Conservation (phyloP, 768 basidiomycete genomes). For the Podaxis sp. region DNA sequence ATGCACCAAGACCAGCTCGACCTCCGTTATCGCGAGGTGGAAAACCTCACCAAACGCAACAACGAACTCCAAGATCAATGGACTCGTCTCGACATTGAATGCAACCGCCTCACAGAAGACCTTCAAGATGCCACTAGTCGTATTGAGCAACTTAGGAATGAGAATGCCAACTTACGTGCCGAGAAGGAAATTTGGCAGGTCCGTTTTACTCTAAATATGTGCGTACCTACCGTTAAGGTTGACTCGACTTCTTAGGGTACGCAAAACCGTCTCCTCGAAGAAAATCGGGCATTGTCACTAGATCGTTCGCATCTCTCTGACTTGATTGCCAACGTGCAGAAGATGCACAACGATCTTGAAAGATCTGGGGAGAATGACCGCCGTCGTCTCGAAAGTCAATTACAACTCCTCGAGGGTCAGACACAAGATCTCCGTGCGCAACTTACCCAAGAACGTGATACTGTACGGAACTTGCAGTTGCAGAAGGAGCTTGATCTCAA, state of each 20-base stretch:
- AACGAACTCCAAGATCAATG: constrained; percentile 73
- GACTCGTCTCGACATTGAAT: constrained; percentile 74
- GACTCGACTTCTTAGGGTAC: constrained; percentile 51
- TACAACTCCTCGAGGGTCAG: constrained; percentile 77
- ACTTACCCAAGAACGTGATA: constrained; percentile 73
- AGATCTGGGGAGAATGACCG: constrained; percentile 82
- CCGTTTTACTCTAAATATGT: constrained; percentile 18
- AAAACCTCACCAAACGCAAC: constrained; percentile 66
- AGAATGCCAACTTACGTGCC: constrained; percentile 83
- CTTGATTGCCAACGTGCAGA: constrained; percentile 86
- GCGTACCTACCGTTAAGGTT: neutral
- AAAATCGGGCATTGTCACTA: constrained; percentile 76
- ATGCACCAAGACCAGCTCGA: constrained; percentile 69
- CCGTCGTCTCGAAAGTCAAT: constrained; percentile 74
- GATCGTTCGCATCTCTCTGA: constrained; percentile 87
- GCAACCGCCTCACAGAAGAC: constrained; percentile 66
- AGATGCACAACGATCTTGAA: constrained; percentile 87
- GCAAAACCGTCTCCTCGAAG: constrained; percentile 78
- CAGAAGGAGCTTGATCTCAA: constrained; percentile 82
- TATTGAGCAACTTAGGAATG: constrained; percentile 79
- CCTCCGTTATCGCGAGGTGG: constrained; percentile 63
- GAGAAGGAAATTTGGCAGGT: constrained; percentile 97
- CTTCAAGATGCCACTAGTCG: constrained; percentile 56
- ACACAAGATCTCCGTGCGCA: constrained; percentile 73
- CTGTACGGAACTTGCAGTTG: constrained; percentile 66